These are phyloP conservation scores for Penicillium canescens DNA, from an alignment of 495 filamentous ascomycete species.

Conservation along the genomic window DNA sequence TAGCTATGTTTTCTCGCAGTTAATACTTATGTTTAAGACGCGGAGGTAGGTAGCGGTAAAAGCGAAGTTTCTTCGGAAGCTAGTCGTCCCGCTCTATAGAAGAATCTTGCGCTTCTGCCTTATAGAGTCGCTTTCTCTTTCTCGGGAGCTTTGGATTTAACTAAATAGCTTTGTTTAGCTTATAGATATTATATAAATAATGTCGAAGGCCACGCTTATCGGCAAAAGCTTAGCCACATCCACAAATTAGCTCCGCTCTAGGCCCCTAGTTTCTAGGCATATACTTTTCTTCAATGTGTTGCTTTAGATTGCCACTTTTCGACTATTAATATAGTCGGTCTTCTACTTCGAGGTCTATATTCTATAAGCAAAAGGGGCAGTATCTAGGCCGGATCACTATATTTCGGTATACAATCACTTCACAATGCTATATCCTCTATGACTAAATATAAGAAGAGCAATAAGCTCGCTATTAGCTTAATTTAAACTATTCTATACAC, in stretches of 20 bases:
- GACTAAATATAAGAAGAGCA: constrained; percentile 11
- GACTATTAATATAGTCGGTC: constrained; percentile 15
- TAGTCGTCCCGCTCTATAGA: constrained; percentile 1
- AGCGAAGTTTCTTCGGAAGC: constrained; percentile 10
- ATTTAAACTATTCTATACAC: constrained; percentile 15
- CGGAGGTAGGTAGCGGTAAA: constrained; percentile 15
- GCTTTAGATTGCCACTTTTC: constrained; percentile 17
- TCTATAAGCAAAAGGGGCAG: constrained; percentile 9
- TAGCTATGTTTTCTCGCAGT: constrained; percentile 3
- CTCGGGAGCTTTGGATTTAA: constrained; percentile 9
- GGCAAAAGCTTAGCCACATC: constrained; percentile 13
- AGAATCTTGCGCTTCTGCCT: constrained; percentile 10
- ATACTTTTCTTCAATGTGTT: constrained; percentile 21
- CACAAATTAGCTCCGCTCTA: constrained; percentile 5
- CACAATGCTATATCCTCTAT: constrained; percentile 17
- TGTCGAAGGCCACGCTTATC: constrained; percentile 17
- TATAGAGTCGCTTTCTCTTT: constrained; percentile 14
- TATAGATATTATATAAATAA: constrained; percentile 13
- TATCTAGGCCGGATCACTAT: constrained; percentile 4
- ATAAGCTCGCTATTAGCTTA: constrained; percentile 15
- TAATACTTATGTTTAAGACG: constrained; percentile 3
- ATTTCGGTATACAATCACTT: constrained; percentile 22
- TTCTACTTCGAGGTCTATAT: constrained; percentile 7
- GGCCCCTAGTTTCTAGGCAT: not conserved
- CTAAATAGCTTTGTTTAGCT: constrained; percentile 21